Evolutionary conservation across 2,329 filamentous ascomycete species (phyloP), one percentile per base, ranked within the genome.

Genomic region (Neopestalotiopsis clavispora): DNA sequence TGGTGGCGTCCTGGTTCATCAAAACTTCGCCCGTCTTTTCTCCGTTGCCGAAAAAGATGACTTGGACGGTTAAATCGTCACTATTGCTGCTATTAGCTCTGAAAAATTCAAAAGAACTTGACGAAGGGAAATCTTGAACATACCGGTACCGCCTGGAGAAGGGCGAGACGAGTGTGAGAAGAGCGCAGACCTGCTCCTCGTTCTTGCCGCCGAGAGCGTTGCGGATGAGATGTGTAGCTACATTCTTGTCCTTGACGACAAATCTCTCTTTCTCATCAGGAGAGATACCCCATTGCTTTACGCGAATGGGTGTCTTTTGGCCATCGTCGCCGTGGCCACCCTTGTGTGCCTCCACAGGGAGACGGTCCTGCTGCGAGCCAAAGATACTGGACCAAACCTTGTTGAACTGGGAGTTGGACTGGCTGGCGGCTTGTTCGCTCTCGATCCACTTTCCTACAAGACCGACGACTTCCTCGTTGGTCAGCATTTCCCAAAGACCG

Each of bases 401-500:
- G 75, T 91, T 88, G 67, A 96, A 84, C 86, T 93, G 94, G 2
- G 91, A 91, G 69, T 80, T 84, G 59, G 84, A 82, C 78, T 81
- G 68, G 77, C 79, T 75, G 77, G 57, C 64, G 45, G 84, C 83
- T 78, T 98, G 92, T 34, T 62, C 59, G 28, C 89, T 90, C 79
- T 99, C 96, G 62, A 99, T 90, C 96, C 96, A 99, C 80, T 97
- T 94, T 17, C 95, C 97, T 4, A 99, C 96, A 2, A 99, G 89
- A 0, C 96, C 96, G 65, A 99, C 93, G 1, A 98, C 96, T 83
- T 99, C 96, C 78, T 99, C 96, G 76, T 98, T 99, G 62, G 94
- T 98, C 71, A 99, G 86, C 96, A 98, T 98, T 82, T 99, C 96
- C 96, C 96, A 99, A 0, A 99, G 86, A 4, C 96, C 96, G 78